These are phyloP conservation scores for Ceratobasidium sp. DNA, from an alignment of 1,284 basidiomycete genomes.

Conservation along the genomic window DNA sequence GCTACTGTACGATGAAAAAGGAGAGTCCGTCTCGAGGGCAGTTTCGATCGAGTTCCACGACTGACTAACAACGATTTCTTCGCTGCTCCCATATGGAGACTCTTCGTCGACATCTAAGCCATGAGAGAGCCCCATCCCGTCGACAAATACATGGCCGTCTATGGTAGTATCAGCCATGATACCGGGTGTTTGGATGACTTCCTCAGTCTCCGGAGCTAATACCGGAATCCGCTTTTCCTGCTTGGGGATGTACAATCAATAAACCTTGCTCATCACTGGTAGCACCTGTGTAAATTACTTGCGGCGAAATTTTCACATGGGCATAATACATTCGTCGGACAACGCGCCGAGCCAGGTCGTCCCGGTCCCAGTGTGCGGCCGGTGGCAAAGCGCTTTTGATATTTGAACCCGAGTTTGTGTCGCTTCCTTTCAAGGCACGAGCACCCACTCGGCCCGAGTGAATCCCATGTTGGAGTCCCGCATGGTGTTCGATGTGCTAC, in stretches of 20 bases:
- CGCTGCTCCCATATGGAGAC: not conserved
- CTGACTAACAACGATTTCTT: not conserved
- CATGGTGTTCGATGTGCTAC: not conserved
- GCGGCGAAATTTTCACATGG: constrained; percentile 7
- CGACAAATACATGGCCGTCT: not conserved
- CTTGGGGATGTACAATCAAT: constrained; percentile 15
- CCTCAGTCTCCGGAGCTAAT: not conserved
- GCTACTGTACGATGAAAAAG: not conserved
- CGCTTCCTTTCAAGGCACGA: not conserved
- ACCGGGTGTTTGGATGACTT: not conserved
- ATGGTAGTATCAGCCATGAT: not conserved
- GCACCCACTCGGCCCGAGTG: not conserved
- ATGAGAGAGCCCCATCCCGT: not conserved
- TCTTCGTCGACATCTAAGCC: not conserved
- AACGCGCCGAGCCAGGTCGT: constrained; percentile 10
- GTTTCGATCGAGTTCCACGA: not conserved
- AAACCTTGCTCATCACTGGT: not conserved
- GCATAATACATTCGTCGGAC: constrained; percentile 5
- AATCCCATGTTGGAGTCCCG: not conserved
- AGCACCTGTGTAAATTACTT: constrained; percentile 12
- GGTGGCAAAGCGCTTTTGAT: not conserved
- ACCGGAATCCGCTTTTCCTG: constrained; percentile 1
- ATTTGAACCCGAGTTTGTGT: not conserved
- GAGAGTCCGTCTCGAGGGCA: constrained; percentile 14
- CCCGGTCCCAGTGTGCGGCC: not conserved